phyloP scores from a whole-genome alignment of 805 yeast species.

The Starmerella sp. region DNA sequence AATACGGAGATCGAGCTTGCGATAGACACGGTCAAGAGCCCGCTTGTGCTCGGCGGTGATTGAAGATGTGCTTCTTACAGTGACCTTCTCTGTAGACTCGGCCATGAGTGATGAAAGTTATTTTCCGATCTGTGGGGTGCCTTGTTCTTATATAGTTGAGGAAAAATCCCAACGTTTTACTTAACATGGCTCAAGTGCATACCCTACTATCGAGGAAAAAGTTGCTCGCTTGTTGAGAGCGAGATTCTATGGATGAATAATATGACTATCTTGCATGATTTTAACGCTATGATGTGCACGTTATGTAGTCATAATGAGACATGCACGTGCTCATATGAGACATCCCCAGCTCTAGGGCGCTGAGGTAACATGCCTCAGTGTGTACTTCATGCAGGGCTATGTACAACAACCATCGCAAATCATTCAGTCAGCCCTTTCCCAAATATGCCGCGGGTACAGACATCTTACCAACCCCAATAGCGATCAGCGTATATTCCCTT shows the following conservation, averaged over 20 bases:
- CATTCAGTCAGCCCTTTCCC: not conserved
- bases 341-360: not conserved
- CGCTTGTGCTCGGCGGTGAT: not conserved
- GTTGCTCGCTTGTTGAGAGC: not conserved
- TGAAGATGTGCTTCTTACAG: not conserved
- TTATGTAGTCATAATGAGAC: not conserved
- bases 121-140: not conserved
- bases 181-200: slow-evolving; percentile 4
- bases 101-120: not conserved
- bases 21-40: slow-evolving; percentile 27
- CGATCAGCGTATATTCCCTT: not conserved
- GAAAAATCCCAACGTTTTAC: not conserved
- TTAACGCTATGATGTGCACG: not conserved
- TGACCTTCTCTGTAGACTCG: not conserved
- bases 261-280: not conserved
- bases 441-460: not conserved
- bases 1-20: slow-evolving; percentile 56
- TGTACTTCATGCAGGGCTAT: not conserved
- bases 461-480: not conserved
- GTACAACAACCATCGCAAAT: not conserved
- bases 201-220: not conserved
- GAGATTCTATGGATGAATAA: not conserved
- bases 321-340: not conserved
- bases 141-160: not conserved
- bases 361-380: not conserved